Conservation (phyloP, 1,284 basidiomycete species). For the Fomitiporia mediterranea region DNA sequence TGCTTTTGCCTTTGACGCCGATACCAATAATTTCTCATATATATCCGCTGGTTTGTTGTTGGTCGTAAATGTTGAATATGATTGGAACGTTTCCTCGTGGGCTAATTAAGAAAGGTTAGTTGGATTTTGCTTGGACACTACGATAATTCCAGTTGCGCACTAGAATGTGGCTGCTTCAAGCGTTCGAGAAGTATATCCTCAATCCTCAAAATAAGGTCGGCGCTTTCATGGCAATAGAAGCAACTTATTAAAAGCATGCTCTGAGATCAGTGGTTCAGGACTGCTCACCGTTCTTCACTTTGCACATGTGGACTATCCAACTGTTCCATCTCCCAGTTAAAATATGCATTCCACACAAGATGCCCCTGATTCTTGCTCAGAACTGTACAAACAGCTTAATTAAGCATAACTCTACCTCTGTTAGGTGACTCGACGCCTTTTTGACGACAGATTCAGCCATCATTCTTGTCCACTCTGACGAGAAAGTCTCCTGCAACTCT, state of each 20-base stretch:
- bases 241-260: not conserved
- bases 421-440: conserved; percentile 59
- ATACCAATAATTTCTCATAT: conserved; percentile 74
- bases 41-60: conserved; percentile 63
- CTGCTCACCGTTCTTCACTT: conserved; percentile 43
- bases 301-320: conserved; percentile 40
- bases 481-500: conserved; percentile 51
- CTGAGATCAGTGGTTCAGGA: not conserved
- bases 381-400: not conserved
- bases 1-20: conserved; percentile 66
- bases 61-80: conserved; percentile 86
- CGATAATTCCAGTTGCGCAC: conserved; percentile 35
- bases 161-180: conserved; percentile 64
- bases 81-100: conserved; percentile 73
- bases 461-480: conserved; percentile 53
- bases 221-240: conserved; percentile 27
- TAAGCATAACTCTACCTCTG: conserved; percentile 39
- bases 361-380: conserved; percentile 47
- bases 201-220: conserved; percentile 38
- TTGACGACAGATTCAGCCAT: conserved; percentile 49
- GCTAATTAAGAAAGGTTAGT: conserved; percentile 31
- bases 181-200: conserved; percentile 52
- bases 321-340: conserved; percentile 70
- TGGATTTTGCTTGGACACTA: conserved; percentile 11
- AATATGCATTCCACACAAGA: conserved; percentile 64